Evolutionary conservation across 768 basidiomycete species (phyloP), one percentile per base, ranked within the genome.

Genomic region (Kwoniella shandongensis): DNA sequence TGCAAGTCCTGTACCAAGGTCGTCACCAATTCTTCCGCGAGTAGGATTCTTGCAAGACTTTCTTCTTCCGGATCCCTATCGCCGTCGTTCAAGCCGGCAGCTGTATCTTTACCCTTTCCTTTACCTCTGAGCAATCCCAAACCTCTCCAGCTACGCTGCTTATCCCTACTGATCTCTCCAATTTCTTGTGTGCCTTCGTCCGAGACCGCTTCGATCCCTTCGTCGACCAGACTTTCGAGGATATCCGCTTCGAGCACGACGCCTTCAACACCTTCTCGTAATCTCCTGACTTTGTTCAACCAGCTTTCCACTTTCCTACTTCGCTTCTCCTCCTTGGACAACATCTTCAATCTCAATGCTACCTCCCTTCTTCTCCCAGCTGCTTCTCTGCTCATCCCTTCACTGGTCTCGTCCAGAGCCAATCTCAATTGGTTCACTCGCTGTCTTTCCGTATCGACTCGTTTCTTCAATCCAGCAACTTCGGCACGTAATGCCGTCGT

Each of bases 341-440:
- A 46, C 55, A 66, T 59, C 35, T 67, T 67, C 8, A 78, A 59
- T 38, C 75, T 55, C 45, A 78, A 51, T 4, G 56, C 71, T 12
- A 75, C 66, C 57, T 78, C 77, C 23, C 76, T 40, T n/a, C 77
- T 51, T 27, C 77, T 51, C 4, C 77, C 77, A 38, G 70, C 72
- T 5, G 71, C 63, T 53, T 78, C 77, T 41, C 72, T 60, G 3
- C 63, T 55, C 20, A 70, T 57, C 2, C 70, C 72, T 39, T 76
- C 74, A 4, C 63, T 60, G 25, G 75, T 50, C 61, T 76, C 67
- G 32, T 77, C 73, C 32, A 77, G 57, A 1, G 73, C 69, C 18
- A 20, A 44, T 12, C 67, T 49, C 23, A 77, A 42, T 26, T 60
- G 62, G 15, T 57, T 50, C 0, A 50, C 57, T 27, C 71, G 44